Evolutionary conservation across 768 basidiomycete species (phyloP).

Genomic region (Naematelia encephala): DNA sequence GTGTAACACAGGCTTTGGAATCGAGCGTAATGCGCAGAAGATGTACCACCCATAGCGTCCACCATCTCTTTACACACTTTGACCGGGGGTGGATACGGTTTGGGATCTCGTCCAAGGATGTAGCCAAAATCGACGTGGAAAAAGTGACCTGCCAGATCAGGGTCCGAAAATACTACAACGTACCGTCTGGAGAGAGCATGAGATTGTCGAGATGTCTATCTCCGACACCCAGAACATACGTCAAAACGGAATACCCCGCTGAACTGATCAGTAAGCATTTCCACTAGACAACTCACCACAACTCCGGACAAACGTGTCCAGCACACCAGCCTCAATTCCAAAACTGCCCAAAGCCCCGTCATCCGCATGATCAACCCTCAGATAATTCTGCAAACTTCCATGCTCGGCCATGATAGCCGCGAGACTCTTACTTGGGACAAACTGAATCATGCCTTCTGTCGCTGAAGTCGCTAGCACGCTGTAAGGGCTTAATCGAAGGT

Average conservation of each 20-base stretch:
- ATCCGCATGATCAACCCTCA: slow-evolving; percentile 81
- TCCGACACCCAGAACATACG: slow-evolving; percentile 92
- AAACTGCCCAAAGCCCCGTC: slow-evolving; percentile 91
- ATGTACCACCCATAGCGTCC: slow-evolving; percentile 97
- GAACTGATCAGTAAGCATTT: slow-evolving; percentile 7
- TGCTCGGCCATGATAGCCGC: slow-evolving; percentile 87
- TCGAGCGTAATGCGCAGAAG: slow-evolving; percentile 89
- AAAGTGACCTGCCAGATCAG: slow-evolving; percentile 67
- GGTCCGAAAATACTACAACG: slow-evolving; percentile 1
- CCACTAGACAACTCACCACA: slow-evolving; percentile 65
- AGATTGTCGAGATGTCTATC: slow-evolving; percentile 96
- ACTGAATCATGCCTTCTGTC: slow-evolving; percentile 92
- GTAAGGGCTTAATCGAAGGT: slow-evolving; percentile 75
- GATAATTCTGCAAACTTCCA: slow-evolving; percentile 69
- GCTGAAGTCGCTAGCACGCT: slow-evolving; percentile 89
- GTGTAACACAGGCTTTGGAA: slow-evolving; percentile 97
- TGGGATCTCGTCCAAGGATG: slow-evolving; percentile 94
- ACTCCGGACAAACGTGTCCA: slow-evolving; percentile 94
- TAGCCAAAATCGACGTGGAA: slow-evolving; percentile 99
- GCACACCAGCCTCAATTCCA: slow-evolving; percentile 88
- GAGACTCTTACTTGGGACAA: slow-evolving; percentile 91
- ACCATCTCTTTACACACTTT: slow-evolving; percentile 99
- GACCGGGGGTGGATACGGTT: slow-evolving; percentile 94
- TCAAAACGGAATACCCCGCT: slow-evolving; percentile 98
- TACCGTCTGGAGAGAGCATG: slow-evolving; percentile 84